Percentiles rank a stretch among this genome's conserved stretches.
These are phyloP conservation scores for Hemileccinum impolitum DNA, from an alignment of 768 basidiomycete genomes.

Conservation along the genomic window DNA sequence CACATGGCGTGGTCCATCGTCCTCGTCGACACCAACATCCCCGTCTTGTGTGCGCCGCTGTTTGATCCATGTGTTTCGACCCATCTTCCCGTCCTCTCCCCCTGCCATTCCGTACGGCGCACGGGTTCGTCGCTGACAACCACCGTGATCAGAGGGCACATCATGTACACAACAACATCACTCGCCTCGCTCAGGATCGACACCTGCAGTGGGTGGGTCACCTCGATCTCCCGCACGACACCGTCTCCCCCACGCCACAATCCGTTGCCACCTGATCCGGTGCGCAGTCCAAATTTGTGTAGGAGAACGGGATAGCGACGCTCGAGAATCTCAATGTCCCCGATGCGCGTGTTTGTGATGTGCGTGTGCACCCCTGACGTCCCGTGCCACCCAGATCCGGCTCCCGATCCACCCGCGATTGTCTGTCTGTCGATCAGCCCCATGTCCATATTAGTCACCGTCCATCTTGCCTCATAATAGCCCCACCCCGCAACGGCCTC, in stretches of 20 bases:
- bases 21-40: slow-evolving; percentile 47
- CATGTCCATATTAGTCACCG: too few species aligned
- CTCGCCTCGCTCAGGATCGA: slow-evolving; percentile 83
- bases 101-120: slow-evolving; percentile 87
- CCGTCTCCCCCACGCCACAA: slow-evolving; percentile 82
- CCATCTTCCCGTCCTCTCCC: slow-evolving; percentile 65
- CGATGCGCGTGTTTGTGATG: slow-evolving; percentile 90
- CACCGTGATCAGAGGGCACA: not conserved
- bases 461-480: slow-evolving; percentile 66
- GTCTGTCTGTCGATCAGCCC: slow-evolving; percentile 41
- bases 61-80: slow-evolving; percentile 88
- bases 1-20: slow-evolving; percentile 50
- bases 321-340: slow-evolving; percentile 92
- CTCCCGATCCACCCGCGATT: slow-evolving; percentile 91
- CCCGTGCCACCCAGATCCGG: slow-evolving; percentile 86
- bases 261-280: slow-evolving; percentile 67
- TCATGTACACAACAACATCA: not conserved
- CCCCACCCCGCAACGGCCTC: slow-evolving; percentile 80
- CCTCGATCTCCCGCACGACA: slow-evolving; percentile 78
- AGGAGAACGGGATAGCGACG: slow-evolving; percentile 90
- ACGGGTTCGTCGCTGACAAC: slow-evolving; percentile 67
- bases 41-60: slow-evolving; percentile 61
- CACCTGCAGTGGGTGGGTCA: slow-evolving; percentile 78
- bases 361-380: slow-evolving; percentile 93
- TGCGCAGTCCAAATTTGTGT: slow-evolving; percentile 75